phyloP scores from a whole-genome alignment of 345 rosid species.

The Bruguiera sexangula region DNA sequence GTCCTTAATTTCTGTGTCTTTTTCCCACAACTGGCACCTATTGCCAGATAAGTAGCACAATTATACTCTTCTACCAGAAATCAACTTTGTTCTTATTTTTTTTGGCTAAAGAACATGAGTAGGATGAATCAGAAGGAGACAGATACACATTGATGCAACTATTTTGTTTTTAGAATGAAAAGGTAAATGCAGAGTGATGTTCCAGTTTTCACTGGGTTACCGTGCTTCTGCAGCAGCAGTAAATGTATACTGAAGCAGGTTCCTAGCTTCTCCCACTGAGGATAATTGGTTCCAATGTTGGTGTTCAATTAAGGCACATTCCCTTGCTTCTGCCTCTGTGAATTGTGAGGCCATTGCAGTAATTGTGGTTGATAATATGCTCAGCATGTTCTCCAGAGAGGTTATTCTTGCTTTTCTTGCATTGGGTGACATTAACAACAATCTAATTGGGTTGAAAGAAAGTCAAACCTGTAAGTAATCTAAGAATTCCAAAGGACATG shows the following conservation, averaged over 20 bases:
- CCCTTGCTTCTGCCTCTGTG: background rate
- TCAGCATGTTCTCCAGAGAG: background rate
- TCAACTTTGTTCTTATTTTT: background rate
- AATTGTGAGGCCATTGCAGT: background rate
- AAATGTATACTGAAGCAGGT: background rate
- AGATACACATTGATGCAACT: too few relatives aligned
- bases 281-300: background rate
- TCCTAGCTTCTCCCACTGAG: background rate
- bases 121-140: background rate
- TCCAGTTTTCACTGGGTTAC: background rate
- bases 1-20: conserved; percentile 22
- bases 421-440: background rate
- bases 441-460: conserved; percentile 7
- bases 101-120: background rate
- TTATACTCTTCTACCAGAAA: background rate
- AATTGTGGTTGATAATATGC: background rate
- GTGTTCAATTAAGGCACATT: background rate
- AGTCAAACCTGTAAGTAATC: conserved; percentile 7
- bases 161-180: too few relatives aligned
- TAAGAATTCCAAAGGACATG: background rate
- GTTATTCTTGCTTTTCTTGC: background rate
- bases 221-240: background rate
- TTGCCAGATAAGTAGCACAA: background rate
- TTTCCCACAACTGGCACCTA: conserved; percentile 28
- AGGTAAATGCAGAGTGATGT: background rate